phyloP scores from a whole-genome alignment of 169 alveolate species.

The Eimeria zaria region DNA sequence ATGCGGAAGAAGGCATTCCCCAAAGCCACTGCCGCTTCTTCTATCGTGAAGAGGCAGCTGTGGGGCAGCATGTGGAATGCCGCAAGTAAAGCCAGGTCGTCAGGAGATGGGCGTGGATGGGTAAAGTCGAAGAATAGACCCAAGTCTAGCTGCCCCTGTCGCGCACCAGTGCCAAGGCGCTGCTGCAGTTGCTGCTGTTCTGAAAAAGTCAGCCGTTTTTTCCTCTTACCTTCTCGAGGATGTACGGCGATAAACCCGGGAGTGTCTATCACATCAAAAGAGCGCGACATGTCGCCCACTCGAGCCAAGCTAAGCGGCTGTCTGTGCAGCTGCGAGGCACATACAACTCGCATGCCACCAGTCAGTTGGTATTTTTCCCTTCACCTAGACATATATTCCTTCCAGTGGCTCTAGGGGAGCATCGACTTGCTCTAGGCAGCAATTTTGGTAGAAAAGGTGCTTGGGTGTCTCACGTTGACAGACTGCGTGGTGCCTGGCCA shows the following conservation, averaged over 20 bases:
- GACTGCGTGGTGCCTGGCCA: slow-evolving; percentile 91
- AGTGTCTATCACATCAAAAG: slow-evolving; percentile 76
- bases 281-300: slow-evolving; percentile 59
- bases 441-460: not conserved
- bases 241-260: slow-evolving; percentile 82
- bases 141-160: slow-evolving; percentile 37
- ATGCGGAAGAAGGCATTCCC: slow-evolving; percentile 70
- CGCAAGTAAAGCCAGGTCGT: slow-evolving; percentile 77
- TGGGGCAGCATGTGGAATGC: slow-evolving; percentile 79
- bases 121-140: slow-evolving; percentile 62
- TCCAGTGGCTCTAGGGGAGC: not conserved
- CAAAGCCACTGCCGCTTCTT: slow-evolving; percentile 83
- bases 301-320: slow-evolving; percentile 41
- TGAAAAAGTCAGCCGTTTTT: not conserved
- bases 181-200: slow-evolving; percentile 33
- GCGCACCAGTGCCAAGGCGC: slow-evolving; percentile 46
- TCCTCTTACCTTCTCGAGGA: slow-evolving; percentile 16
- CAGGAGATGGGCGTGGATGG: slow-evolving; percentile 64
- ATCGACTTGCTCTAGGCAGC: not conserved
- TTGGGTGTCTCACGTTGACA: slow-evolving; percentile 49
- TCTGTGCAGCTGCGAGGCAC: slow-evolving; percentile 55
- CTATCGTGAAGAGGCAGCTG: slow-evolving; percentile 75
- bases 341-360: not conserved
- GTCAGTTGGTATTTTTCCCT: not conserved
- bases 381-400: not conserved